Conservation (phyloP, 2,329 filamentous ascomycete species). For the Nemania abortiva region DNA sequence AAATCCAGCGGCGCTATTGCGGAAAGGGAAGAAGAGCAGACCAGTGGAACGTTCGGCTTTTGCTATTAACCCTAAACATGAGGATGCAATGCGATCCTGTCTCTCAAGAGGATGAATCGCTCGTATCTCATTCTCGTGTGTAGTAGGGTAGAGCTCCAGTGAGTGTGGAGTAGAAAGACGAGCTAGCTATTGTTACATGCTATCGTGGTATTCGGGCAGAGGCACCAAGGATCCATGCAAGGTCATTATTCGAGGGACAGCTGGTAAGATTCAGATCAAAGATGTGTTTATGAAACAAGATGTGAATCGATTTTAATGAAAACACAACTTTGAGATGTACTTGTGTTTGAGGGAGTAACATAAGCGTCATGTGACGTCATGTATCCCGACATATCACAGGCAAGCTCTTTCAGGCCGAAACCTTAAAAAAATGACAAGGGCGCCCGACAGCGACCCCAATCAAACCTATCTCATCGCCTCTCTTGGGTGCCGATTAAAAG, state of each 20-base stretch:
- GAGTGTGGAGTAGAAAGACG: not conserved
- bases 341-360: not conserved
- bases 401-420: not conserved
- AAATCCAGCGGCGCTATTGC: not conserved
- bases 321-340: not conserved
- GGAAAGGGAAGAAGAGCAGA: not conserved
- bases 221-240: not conserved
- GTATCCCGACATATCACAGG: not conserved
- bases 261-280: not conserved
- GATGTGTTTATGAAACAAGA: not conserved
- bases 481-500: not conserved
- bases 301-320: not conserved
- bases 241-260: not conserved
- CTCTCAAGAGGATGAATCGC: not conserved
- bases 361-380: not conserved
- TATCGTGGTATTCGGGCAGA: not conserved
- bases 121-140: not conserved
- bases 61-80: not conserved
- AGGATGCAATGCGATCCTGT: not conserved
- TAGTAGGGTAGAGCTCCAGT: not conserved
- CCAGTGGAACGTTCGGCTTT: not conserved
- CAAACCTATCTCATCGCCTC: constrained; percentile 1
- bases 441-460: not conserved
- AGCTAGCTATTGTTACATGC: not conserved
- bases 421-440: constrained; percentile 1